phyloP scores from a whole-genome alignment of 345 rosid genomes.

The Bruguiera sexangula region DNA sequence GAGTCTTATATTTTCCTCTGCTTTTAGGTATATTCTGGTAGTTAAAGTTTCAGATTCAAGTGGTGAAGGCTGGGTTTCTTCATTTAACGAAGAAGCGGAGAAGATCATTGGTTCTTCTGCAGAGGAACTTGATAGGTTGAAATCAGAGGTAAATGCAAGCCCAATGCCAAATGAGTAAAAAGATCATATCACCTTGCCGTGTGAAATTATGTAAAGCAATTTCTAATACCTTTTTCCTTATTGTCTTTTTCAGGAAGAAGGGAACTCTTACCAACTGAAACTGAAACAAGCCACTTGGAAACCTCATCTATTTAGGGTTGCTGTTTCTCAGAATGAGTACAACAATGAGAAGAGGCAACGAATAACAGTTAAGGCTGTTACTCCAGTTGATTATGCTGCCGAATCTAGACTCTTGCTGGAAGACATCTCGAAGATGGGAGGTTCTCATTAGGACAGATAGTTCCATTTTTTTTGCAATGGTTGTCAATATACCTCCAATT shows the following conservation, averaged over 20 bases:
- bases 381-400: constrained; percentile 73
- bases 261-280: constrained; percentile 48
- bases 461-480: not conserved
- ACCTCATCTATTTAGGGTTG: constrained; percentile 64
- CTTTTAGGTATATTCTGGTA: constrained; percentile 67
- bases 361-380: constrained; percentile 62
- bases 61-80: constrained; percentile 75
- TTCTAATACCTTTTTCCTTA: not conserved
- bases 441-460: constrained; percentile 23
- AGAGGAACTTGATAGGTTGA: constrained; percentile 71
- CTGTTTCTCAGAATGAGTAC: constrained; percentile 73
- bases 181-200: no score
- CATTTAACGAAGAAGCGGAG: constrained; percentile 83
- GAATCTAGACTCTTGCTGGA: constrained; percentile 69
- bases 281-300: constrained; percentile 83
- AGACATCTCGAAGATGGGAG: constrained; percentile 63
- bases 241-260: constrained; percentile 44
- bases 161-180: no score
- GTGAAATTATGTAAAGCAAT: not conserved
- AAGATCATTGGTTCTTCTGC: constrained; percentile 72
- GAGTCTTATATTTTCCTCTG: no score
- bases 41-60: constrained; percentile 64
- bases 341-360: constrained; percentile 88
- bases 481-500: no score
- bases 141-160: constrained; percentile 45